phyloP scores from a whole-genome alignment of 495 filamentous ascomycete genomes.

The Aspergillus saccharolyticus region DNA sequence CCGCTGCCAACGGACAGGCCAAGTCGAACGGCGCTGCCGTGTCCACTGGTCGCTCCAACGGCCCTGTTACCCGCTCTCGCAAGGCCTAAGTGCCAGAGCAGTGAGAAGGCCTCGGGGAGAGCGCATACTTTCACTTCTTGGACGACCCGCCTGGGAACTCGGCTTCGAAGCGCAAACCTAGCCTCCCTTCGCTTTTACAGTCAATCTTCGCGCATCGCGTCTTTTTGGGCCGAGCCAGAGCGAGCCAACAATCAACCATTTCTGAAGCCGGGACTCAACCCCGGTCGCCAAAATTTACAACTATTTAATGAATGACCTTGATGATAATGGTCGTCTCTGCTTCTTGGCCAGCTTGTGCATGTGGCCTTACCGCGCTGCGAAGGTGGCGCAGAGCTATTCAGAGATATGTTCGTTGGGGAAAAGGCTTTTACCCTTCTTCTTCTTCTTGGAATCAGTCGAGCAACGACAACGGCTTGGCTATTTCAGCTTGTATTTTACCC shows the following conservation, averaged over 20 bases:
- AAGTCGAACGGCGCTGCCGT: slow-evolving; percentile 32
- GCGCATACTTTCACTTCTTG: slow-evolving; percentile 5
- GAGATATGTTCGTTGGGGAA: slow-evolving; percentile 13
- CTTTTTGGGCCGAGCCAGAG: not conserved
- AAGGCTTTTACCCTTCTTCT: slow-evolving; percentile 9
- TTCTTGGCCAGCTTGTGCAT: slow-evolving; percentile 27
- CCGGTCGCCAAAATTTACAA: slow-evolving; percentile 23
- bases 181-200: not conserved
- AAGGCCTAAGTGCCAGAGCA: slow-evolving; percentile 35
- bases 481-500: slow-evolving; percentile 22
- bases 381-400: slow-evolving; percentile 13
- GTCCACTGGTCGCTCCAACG: slow-evolving; percentile 38
- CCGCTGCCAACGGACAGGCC: slow-evolving; percentile 22
- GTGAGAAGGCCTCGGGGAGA: not conserved
- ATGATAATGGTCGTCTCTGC: slow-evolving; percentile 35
- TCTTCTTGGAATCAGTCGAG: slow-evolving; percentile 8
- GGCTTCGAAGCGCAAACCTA: not conserved
- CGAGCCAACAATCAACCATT: not conserved
- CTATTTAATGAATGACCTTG: slow-evolving; percentile 45
- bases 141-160: not conserved
- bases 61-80: slow-evolving; percentile 45
- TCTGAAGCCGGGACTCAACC: slow-evolving; percentile 8
- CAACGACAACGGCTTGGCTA: not conserved
- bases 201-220: not conserved
- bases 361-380: slow-evolving; percentile 17